These are phyloP conservation scores for Phytophthora vignae DNA, from an alignment of 352 stramenopile genomes.

Conservation along the genomic window DNA sequence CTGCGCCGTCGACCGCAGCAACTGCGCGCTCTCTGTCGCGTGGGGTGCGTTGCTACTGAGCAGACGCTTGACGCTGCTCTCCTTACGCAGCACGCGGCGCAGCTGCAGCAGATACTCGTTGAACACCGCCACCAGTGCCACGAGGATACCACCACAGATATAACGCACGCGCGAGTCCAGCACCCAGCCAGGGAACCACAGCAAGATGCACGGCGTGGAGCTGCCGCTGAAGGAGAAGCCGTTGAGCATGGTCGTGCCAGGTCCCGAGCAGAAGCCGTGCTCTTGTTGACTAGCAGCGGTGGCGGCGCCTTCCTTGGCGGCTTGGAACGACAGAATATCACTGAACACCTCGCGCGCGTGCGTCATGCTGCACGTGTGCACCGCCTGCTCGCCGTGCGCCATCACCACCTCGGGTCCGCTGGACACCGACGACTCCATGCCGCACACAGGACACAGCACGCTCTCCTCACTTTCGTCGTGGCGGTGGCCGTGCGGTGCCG, in stretches of 20 bases:
- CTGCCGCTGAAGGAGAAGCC: conserved; percentile 59
- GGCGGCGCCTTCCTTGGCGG: conserved; percentile 11
- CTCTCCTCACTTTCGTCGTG: conserved; percentile 15
- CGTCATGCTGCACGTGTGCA: conserved; percentile 77
- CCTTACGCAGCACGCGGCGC: conserved; percentile 69
- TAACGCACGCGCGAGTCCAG: conserved; percentile 65
- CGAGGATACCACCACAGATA: conserved; percentile 56
- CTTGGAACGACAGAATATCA: conserved; percentile 57
- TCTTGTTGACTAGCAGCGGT: neutral
- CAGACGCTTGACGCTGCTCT: conserved; percentile 62
- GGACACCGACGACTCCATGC: conserved; percentile 66
- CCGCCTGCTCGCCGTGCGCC: conserved; percentile 61
- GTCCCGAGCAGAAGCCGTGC: conserved; percentile 59
- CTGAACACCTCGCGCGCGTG: conserved; percentile 72
- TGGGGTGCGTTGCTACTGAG: conserved; percentile 19
- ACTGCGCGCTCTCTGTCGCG: conserved; percentile 44
- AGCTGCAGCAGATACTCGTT: conserved; percentile 81
- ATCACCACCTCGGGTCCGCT: conserved; percentile 61
- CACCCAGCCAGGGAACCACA: conserved; percentile 83
- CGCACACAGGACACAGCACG: conserved; percentile 70
- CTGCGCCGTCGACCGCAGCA: conserved; percentile 53
- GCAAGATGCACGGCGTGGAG: conserved; percentile 63
- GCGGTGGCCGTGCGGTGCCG: conserved; percentile 5
- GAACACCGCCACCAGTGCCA: conserved; percentile 67
- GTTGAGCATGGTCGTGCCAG: conserved; percentile 81